phyloP scores from a whole-genome alignment of 495 filamentous ascomycete genomes.

The Pseudoneurospora amorphoporcata region DNA sequence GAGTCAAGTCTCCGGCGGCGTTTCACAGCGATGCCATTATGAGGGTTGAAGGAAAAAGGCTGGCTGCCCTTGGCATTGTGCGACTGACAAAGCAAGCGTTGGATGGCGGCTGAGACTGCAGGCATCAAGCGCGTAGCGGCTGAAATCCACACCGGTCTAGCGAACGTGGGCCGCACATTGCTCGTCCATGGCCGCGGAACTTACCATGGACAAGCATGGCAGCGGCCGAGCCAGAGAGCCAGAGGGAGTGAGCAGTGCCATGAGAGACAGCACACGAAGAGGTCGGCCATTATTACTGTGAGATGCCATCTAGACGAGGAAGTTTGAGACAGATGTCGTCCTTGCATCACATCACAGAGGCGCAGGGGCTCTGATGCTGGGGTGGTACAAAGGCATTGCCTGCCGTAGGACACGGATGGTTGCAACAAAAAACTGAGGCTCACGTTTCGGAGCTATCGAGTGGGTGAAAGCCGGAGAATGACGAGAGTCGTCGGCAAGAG shows the following conservation, averaged over 20 bases:
- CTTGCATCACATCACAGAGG: neutral
- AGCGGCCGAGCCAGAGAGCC: neutral
- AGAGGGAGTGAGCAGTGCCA: neutral
- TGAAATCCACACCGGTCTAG: neutral
- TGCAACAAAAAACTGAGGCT: neutral
- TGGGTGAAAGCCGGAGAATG: neutral
- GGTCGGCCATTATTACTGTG: neutral
- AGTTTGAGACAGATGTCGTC: neutral
- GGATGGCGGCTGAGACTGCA: slow-evolving; percentile 2
- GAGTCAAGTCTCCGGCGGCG: slow-evolving; percentile 25
- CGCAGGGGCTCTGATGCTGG: neutral
- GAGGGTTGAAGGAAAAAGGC: slow-evolving; percentile 29
- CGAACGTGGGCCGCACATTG: neutral
- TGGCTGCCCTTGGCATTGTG: slow-evolving; percentile 27
- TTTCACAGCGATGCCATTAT: slow-evolving; percentile 38
- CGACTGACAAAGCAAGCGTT: slow-evolving; percentile 10
- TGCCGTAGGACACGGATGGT: neutral
- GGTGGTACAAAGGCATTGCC: neutral
- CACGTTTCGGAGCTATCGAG: neutral
- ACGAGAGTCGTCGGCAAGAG: neutral
- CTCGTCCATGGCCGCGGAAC: neutral
- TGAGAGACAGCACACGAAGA: neutral
- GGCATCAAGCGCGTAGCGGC: neutral
- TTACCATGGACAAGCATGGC: neutral
- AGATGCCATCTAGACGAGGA: neutral